A percentile compares a stretch with the other conserved stretches of the same genome.
phyloP scores from a whole-genome alignment of 73 alveolate species.

The Blepharisma stoltei region DNA sequence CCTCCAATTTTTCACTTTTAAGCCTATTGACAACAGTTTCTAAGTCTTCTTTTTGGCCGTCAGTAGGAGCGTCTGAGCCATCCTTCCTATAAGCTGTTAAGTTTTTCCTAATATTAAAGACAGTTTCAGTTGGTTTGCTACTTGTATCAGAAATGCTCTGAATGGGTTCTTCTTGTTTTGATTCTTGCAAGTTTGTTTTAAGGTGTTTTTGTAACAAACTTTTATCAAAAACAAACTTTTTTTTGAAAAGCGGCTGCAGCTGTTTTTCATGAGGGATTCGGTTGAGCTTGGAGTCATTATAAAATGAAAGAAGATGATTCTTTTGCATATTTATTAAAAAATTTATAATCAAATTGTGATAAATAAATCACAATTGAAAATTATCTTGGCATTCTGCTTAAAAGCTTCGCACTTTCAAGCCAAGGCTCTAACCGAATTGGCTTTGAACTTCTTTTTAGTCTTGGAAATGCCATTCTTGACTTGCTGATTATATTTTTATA shows the following conservation, averaged over 20 bases:
- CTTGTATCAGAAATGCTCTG: constrained; percentile 1
- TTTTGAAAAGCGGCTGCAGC: constrained; percentile 21
- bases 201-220: neutral
- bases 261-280: constrained; percentile 1
- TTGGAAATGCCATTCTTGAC: no score
- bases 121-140: neutral
- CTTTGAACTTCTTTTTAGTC: no score
- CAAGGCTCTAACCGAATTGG: no score
- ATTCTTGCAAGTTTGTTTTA: neutral
- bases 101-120: neutral
- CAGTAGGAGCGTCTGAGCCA: neutral
- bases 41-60: neutral
- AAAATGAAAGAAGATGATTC: neutral
- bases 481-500: no score
- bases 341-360: no score
- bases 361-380: no score
- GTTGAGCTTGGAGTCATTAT: constrained; percentile 18
- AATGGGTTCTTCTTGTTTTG: neutral
- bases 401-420: no score
- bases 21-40: neutral
- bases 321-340: constrained; percentile 8
- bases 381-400: no score
- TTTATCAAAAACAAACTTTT: neutral
- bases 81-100: neutral
- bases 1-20: constrained; percentile 20